Conservation (phyloP, 1,139 yeast genomes). For the Yamadazyma sp. region DNA sequence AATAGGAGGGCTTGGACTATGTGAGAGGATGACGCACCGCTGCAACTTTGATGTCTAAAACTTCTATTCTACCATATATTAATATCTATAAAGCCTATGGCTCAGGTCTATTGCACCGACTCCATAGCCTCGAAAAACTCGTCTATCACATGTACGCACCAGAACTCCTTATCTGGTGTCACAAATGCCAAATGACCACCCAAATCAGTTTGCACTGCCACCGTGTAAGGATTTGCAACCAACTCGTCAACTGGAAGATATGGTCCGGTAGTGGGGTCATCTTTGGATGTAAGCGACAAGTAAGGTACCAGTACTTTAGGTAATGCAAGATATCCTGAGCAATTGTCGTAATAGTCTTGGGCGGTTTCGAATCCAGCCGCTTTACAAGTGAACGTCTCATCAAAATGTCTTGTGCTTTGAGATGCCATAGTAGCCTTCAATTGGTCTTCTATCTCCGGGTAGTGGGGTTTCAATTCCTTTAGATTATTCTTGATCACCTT, state of each 20-base stretch:
- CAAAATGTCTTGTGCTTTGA: constrained; percentile 59
- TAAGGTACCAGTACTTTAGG: constrained; percentile 63
- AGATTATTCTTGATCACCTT: constrained; percentile 64
- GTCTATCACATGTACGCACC: constrained; percentile 70
- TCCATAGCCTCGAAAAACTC: constrained; percentile 59
- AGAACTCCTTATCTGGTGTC: constrained; percentile 59
- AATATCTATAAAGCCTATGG: not conserved
- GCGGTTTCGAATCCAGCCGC: constrained; percentile 72
- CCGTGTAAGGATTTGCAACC: constrained; percentile 30
- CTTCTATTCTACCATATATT: not conserved
- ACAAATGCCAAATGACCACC: constrained; percentile 67
- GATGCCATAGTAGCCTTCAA: constrained; percentile 30
- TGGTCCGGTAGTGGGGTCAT: constrained; percentile 80
- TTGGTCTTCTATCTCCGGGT: constrained; percentile 35
- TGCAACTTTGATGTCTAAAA: constrained; percentile 1
- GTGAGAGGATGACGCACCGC: constrained; percentile 2
- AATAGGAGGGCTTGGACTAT: too few relatives aligned
- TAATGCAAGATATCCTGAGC: constrained; percentile 61
- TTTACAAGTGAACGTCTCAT: constrained; percentile 68
- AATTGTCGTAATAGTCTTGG: constrained; percentile 68
- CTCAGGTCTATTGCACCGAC: constrained; percentile 5
- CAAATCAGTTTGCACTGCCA: constrained; percentile 45
- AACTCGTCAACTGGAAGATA: constrained; percentile 31
- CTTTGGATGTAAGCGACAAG: constrained; percentile 66
- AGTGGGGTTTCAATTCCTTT: constrained; percentile 43